Percentiles rank a stretch among this genome's conserved stretches.
phyloP scores from a whole-genome alignment of 1,139 yeast species.

The Protomyces lactucae-debilis region DNA sequence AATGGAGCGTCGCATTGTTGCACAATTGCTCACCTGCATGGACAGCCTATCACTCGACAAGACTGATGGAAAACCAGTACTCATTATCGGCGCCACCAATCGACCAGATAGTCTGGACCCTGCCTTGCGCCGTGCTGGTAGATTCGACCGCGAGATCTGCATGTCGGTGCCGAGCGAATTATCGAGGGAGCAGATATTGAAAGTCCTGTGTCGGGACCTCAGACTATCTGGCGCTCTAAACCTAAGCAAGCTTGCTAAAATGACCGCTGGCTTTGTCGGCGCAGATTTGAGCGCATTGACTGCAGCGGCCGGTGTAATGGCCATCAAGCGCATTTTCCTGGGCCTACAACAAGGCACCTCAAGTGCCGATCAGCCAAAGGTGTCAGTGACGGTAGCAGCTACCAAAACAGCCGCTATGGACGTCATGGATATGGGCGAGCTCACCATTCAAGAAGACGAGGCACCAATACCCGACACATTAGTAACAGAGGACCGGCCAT shows the following conservation, averaged over 20 bases:
- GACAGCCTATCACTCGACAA: constrained; percentile 84
- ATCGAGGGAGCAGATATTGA: constrained; percentile 60
- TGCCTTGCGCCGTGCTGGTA: constrained; percentile 91
- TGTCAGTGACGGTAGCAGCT: background rate
- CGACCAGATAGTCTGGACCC: constrained; percentile 96
- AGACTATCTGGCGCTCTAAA: constrained; percentile 69
- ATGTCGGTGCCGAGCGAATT: constrained; percentile 86
- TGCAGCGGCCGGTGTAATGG: constrained; percentile 92
- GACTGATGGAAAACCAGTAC: constrained; percentile 88
- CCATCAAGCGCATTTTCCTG: constrained; percentile 78
- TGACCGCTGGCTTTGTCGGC: constrained; percentile 98
- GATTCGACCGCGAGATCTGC: constrained; percentile 93
- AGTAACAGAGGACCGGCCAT: constrained; percentile 30
- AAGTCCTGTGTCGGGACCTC: constrained; percentile 58
- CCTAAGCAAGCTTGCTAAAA: constrained; percentile 67
- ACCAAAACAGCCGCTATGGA: background rate
- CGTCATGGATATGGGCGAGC: background rate
- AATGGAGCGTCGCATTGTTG: constrained; percentile 96
- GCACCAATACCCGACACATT: constrained; percentile 6
- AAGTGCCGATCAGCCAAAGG: background rate
- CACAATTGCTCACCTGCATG: constrained; percentile 88
- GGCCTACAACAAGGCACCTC: constrained; percentile 25
- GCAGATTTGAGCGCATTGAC: constrained; percentile 93
- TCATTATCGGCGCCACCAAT: constrained; percentile 94
- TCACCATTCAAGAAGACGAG: background rate